These are phyloP conservation scores for Spergularia azorica DNA, from an alignment of 179 eudicot species.

Conservation along the genomic window DNA sequence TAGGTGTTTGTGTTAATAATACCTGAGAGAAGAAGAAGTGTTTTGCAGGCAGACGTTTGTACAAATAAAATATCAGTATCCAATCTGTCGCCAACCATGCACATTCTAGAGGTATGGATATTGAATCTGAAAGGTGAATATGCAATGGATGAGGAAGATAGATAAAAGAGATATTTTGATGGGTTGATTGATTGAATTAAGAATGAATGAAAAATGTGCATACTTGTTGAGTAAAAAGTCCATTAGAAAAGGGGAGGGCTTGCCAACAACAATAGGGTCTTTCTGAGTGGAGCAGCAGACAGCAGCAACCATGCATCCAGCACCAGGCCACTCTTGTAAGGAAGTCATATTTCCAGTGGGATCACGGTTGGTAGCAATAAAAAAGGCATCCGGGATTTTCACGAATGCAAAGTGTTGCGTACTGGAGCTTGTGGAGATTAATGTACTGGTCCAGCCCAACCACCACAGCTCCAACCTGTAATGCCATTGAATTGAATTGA, in stretches of 20 bases:
- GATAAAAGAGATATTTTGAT: too few species aligned
- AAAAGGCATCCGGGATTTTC: slow-evolving; percentile 96
- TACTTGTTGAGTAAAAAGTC: slow-evolving; percentile 78
- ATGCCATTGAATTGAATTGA: background rate
- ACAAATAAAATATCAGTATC: slow-evolving; percentile 95
- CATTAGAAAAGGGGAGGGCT: slow-evolving; percentile 87
- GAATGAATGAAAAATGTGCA: background rate
- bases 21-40: slow-evolving; percentile 96
- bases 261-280: slow-evolving; percentile 90
- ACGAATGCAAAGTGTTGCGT: slow-evolving; percentile 93
- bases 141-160: background rate
- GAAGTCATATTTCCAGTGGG: slow-evolving; percentile 87
- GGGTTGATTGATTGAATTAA: too few species aligned
- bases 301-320: slow-evolving; percentile 99
- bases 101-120: slow-evolving; percentile 72
- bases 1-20: background rate
- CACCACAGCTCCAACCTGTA: slow-evolving; percentile 96
- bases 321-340: slow-evolving; percentile 98
- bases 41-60: slow-evolving; percentile 85
- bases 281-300: slow-evolving; percentile 79
- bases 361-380: slow-evolving; percentile 93
- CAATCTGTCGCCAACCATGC: slow-evolving; percentile 96
- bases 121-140: slow-evolving; percentile 51
- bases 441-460: slow-evolving; percentile 84
- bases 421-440: slow-evolving; percentile 92